A percentile compares a stretch with the other conserved stretches of the same genome.
These are phyloP conservation scores for Pythium phragmiticola DNA, from an alignment of 352 stramenopile genomes.

Conservation along the genomic window DNA sequence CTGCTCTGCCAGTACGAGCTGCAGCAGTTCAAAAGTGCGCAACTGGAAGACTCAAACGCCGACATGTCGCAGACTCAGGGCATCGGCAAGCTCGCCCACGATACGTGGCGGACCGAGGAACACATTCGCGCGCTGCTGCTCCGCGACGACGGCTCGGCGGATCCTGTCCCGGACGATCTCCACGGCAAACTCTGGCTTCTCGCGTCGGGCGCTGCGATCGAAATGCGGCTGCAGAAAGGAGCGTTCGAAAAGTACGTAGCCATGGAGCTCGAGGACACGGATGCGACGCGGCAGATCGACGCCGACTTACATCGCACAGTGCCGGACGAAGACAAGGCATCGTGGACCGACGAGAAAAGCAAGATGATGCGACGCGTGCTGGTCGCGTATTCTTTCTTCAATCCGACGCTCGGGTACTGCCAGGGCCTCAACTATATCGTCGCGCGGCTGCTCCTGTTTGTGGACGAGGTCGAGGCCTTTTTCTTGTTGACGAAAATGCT, in stretches of 20 bases:
- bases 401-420: conserved; percentile 82
- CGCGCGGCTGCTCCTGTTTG: conserved; percentile 59
- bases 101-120: conserved; percentile 83
- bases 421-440: conserved; percentile 90
- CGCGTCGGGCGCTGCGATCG: conserved; percentile 59
- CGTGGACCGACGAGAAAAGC: conserved; percentile 69
- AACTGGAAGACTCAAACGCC: conserved; percentile 26
- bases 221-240: conserved; percentile 61
- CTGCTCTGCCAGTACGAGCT: conserved; percentile 69
- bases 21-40: conserved; percentile 54
- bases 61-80: conserved; percentile 43
- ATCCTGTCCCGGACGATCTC: conserved; percentile 55
- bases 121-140: conserved; percentile 69
- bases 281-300: conserved; percentile 82
- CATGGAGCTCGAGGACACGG: conserved; percentile 54
- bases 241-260: conserved; percentile 54
- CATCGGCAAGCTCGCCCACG: conserved; percentile 62
- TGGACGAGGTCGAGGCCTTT: conserved; percentile 78
- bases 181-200: conserved; percentile 85
- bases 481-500: conserved; percentile 84
- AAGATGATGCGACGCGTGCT: conserved; percentile 76
- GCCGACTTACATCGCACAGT: conserved; percentile 82
- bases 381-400: conserved; percentile 83
- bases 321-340: conserved; percentile 50
- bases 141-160: conserved; percentile 53